phyloP scores from a whole-genome alignment of 345 rosid species.

The Pistacia atlantica region DNA sequence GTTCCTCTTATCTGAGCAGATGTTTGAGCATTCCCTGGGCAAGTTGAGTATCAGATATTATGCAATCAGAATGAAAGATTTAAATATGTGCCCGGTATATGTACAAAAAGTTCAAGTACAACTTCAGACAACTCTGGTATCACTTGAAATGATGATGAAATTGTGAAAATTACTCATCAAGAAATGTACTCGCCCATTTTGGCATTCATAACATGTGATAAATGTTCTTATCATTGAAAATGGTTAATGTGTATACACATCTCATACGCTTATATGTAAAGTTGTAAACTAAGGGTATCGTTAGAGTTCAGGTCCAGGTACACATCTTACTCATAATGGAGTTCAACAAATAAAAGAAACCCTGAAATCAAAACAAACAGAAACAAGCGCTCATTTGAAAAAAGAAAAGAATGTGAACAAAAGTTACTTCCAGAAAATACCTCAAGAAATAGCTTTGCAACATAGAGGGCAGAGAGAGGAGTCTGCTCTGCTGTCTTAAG shows the following conservation, averaged over 20 bases:
- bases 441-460: slow-evolving; percentile 69
- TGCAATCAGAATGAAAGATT: background rate
- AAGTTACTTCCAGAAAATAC: slow-evolving; percentile 34
- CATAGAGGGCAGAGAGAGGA: slow-evolving; percentile 76
- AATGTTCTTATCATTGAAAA: background rate
- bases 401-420: background rate
- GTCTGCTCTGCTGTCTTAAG: slow-evolving; percentile 95
- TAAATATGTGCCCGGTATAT: background rate
- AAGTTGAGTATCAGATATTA: background rate
- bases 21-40: background rate
- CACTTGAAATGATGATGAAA: slow-evolving; percentile 2
- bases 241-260: background rate
- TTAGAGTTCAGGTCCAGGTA: background rate
- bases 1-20: background rate
- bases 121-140: background rate
- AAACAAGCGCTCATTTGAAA: background rate
- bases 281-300: background rate
- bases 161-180: background rate
- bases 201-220: background rate
- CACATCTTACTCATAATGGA: background rate
- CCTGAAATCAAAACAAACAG: background rate
- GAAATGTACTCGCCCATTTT: background rate
- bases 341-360: background rate
- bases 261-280: background rate
- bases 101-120: background rate